Conservation (phyloP, 2,329 filamentous ascomycete species). For the Hypoxylon sp. region DNA sequence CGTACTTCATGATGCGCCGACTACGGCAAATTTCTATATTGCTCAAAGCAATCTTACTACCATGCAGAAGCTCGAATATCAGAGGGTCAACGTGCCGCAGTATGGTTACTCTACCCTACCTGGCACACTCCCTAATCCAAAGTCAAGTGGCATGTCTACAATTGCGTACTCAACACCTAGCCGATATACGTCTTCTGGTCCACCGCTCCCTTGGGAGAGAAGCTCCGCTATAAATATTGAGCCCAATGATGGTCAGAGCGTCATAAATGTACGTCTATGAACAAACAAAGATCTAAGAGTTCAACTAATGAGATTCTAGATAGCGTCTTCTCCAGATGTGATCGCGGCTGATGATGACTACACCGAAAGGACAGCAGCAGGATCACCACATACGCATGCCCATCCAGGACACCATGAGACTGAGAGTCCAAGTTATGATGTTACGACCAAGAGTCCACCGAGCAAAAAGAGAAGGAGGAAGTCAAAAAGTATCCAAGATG, state of each 20-base stretch:
- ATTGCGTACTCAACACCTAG: constrained; percentile 54
- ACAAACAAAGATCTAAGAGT: not conserved
- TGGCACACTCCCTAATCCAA: constrained; percentile 45
- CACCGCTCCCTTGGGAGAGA: constrained; percentile 51
- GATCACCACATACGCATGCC: constrained; percentile 21
- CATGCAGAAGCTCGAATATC: constrained; percentile 55
- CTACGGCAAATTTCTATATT: constrained; percentile 51
- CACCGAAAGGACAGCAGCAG: constrained; percentile 6
- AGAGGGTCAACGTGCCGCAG: constrained; percentile 47
- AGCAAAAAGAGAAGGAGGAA: constrained; percentile 45
- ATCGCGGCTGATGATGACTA: constrained; percentile 40
- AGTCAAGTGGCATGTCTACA: constrained; percentile 53
- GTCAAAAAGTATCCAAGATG: constrained; percentile 42
- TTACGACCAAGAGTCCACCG: constrained; percentile 16
- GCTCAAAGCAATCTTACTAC: constrained; percentile 54
- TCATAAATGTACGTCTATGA: constrained; percentile 49
- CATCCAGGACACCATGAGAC: constrained; percentile 13
- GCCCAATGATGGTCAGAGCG: constrained; percentile 30
- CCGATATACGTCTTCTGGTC: constrained; percentile 51
- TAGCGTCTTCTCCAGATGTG: constrained; percentile 52
- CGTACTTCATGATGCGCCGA: constrained; percentile 27
- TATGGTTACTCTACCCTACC: constrained; percentile 42
- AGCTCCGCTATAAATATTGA: constrained; percentile 22
- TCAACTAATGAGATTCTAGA: constrained; percentile 43
- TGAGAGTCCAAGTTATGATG: constrained; percentile 13